Evolutionary conservation across 2,329 filamentous ascomycete species (phyloP).

Genomic region (Fonsecaea multimorphosa): DNA sequence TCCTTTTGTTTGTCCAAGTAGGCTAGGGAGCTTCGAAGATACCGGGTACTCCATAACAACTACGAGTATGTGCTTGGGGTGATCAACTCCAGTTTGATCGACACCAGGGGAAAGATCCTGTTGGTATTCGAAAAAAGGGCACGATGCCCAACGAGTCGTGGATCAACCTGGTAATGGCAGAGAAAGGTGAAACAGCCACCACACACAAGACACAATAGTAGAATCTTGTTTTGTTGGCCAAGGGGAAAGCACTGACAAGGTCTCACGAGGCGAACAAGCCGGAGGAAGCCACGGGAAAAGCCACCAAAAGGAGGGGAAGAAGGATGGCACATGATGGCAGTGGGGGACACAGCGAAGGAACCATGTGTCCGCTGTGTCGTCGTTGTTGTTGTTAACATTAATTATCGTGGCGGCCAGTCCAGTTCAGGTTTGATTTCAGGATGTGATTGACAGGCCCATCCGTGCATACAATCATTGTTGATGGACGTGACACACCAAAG

Average conservation of each 20-base stretch:
- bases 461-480: conserved; percentile 24
- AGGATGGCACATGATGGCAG: background rate
- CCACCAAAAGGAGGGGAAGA: background rate
- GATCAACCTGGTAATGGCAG: background rate
- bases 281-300: background rate
- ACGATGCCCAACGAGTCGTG: conserved; percentile 1
- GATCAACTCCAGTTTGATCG: conserved; percentile 24
- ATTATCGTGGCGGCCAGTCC: background rate
- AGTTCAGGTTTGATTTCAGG: background rate
- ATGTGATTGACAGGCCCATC: conserved; percentile 6
- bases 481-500: background rate
- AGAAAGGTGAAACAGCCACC: background rate
- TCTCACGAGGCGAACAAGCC: conserved; percentile 6
- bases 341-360: background rate
- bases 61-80: background rate
- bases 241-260: background rate
- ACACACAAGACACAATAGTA: background rate
- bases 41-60: no score
- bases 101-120: conserved; percentile 8
- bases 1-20: background rate
- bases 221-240: background rate
- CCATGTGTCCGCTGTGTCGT: no score
- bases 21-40: background rate
- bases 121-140: background rate
- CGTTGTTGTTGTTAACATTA: background rate